A percentile compares a stretch with the other conserved stretches of the same genome.
Evolutionary conservation across 1,284 basidiomycete species (phyloP).

Genomic region (Melampsora americana): DNA sequence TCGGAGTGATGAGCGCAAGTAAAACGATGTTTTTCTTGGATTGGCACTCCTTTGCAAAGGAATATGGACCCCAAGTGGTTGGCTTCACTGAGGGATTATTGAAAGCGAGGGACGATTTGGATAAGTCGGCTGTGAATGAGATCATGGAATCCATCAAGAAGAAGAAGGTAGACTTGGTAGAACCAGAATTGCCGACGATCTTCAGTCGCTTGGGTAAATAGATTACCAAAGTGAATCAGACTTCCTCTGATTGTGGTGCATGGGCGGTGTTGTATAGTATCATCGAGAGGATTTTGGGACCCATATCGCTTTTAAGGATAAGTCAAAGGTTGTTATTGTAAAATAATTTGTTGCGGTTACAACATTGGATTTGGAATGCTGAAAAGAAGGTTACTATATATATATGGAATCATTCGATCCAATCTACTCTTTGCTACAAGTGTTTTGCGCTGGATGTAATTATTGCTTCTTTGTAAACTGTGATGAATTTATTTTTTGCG

Average conservation of each 20-base stretch:
- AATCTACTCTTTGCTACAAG: too few species aligned
- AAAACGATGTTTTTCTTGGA: slow-evolving; percentile 91
- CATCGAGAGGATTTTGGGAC: too few species aligned
- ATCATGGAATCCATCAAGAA: slow-evolving; percentile 91
- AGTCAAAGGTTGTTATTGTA: too few species aligned
- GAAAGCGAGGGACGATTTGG: slow-evolving; percentile 84
- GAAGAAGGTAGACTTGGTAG: slow-evolving; percentile 58
- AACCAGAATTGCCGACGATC: slow-evolving; percentile 48
- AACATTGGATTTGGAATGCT: too few species aligned
- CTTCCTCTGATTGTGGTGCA: neutral
- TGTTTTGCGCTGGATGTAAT: too few species aligned
- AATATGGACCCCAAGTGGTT: slow-evolving; percentile 81
- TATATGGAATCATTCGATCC: too few species aligned
- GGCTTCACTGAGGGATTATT: slow-evolving; percentile 85
- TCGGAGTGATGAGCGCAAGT: slow-evolving; percentile 80
- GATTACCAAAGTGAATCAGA: neutral
- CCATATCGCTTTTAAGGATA: too few species aligned
- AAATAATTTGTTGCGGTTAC: too few species aligned
- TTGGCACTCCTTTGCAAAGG: slow-evolving; percentile 88
- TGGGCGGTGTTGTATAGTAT: slow-evolving; percentile 15
- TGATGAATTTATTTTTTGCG: too few species aligned
- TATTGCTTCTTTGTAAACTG: too few species aligned
- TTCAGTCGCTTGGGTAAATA: slow-evolving; percentile 47
- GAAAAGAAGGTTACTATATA: too few species aligned
- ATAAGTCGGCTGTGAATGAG: slow-evolving; percentile 77